Conservation (phyloP, 208 protist species). For the Trypanosomatidae sp. region DNA sequence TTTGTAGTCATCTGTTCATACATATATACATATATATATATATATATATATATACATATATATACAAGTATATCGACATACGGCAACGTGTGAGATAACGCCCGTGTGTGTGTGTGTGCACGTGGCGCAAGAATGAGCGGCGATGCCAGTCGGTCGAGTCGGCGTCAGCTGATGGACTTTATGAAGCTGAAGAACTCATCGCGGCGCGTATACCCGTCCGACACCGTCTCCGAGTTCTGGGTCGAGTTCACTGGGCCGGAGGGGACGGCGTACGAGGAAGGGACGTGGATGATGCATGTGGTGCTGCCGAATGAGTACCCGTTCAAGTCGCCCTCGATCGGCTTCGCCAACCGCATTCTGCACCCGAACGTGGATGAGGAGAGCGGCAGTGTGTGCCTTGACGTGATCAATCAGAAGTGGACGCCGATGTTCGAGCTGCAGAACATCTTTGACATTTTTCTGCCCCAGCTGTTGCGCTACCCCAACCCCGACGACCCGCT, state of each 20-base stretch:
- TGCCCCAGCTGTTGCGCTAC: slow-evolving; percentile 97
- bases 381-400: slow-evolving; percentile 97
- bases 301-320: slow-evolving; percentile 95
- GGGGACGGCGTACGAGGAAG: slow-evolving; percentile 94
- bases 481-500: slow-evolving; percentile 96
- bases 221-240: slow-evolving; percentile 91
- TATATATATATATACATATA: slow-evolving; percentile 4
- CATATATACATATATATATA: neutral
- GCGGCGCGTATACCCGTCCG: slow-evolving; percentile 87
- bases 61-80: too few species aligned
- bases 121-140: slow-evolving; percentile 4
- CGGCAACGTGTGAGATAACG: too few species aligned
- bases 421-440: slow-evolving; percentile 95
- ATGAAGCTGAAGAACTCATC: slow-evolving; percentile 96
- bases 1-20: too few species aligned
- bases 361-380: slow-evolving; percentile 98
- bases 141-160: slow-evolving; percentile 18
- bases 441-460: slow-evolving; percentile 94
- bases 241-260: slow-evolving; percentile 95
- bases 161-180: slow-evolving; percentile 91
- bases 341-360: slow-evolving; percentile 96
- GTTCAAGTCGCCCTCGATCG: slow-evolving; percentile 98
- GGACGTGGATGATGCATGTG: slow-evolving; percentile 95
- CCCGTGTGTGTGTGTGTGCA: neutral
- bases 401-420: slow-evolving; percentile 99